Evolutionary conservation across 352 stramenopile genomes (phyloP), one percentile per base, ranked within the genome.

Genomic region (Globisporangium paroecandrum): DNA sequence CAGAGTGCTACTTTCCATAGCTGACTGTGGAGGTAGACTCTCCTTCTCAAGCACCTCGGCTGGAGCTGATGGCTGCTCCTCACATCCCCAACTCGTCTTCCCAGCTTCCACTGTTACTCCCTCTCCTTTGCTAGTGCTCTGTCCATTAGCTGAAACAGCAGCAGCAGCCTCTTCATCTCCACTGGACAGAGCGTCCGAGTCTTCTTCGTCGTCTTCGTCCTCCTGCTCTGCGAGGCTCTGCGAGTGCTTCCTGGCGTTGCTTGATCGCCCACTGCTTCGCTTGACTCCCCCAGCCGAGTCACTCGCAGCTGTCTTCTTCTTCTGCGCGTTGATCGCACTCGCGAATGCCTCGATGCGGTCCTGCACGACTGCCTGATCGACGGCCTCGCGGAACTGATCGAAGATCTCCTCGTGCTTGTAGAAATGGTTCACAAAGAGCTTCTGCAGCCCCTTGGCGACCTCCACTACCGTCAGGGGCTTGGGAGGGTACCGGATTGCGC

Each of bases 391-490:
- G 62, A 90, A 87, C 69, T 86, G 73, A 1, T 84, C 79, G 27
- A 93, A 51, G 22, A 90, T 53, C 7, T 71, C 73, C n/a, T 90
- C 84, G 64, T 90, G 82, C 62, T 78, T 83, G 75, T 79, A 79
- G 24, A 93, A 90, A 63, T 93, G 82, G 66, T 84, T 83, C 57
- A 77, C 29, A 4, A 93, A 76, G 46, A 93, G 70, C 65, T 75
- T 82, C 69, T 89, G 79, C 10, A 93, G 69, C 54, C 82, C 86
- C 49, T 75, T 75, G 34, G 76, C 74, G 4, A 83, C 78, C 43
- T 90, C 84, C 0, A 13, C n/a, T 12, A 85, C 67, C 0, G 69
- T 72, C 34, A 75, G 25, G 1, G 76, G 70, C 53, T 62, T 69
- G 34, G 81, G 75, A 12, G 85, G 85, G 46, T 91, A 91, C 65